phyloP scores from a whole-genome alignment of 495 filamentous ascomycete genomes.

The Glonium stellatum region DNA sequence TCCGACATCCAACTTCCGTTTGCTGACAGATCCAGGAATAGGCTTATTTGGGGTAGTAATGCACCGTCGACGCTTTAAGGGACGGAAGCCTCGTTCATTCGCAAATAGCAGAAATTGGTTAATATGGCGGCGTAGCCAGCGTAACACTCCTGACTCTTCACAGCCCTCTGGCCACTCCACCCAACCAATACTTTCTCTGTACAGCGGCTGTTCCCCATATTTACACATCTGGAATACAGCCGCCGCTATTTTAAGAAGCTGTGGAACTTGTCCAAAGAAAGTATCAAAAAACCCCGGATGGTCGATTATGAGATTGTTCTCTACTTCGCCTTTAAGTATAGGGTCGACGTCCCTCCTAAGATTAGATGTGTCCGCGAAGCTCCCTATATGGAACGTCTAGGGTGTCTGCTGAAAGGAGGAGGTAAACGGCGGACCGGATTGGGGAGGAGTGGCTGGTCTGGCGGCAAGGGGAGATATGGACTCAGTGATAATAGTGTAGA shows the following conservation, averaged over 20 bases:
- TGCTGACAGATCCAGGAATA: slow-evolving; percentile 23
- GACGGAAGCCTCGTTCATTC: slow-evolving; percentile 12
- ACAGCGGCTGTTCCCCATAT: slow-evolving; percentile 16
- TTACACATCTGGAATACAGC: slow-evolving; percentile 21
- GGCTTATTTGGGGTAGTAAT: slow-evolving; percentile 21
- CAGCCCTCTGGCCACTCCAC: slow-evolving; percentile 15
- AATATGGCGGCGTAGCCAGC: slow-evolving; percentile 12
- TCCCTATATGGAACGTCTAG: slow-evolving; percentile 17
- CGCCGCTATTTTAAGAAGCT: slow-evolving; percentile 15
- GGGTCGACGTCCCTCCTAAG: slow-evolving; percentile 19
- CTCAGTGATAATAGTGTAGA: slow-evolving; percentile 10
- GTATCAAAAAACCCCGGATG: slow-evolving; percentile 17
- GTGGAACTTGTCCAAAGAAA: slow-evolving; percentile 19
- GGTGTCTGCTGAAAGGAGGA: slow-evolving; percentile 25
- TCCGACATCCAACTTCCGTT: slow-evolving; percentile 18
- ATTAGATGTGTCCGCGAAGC: slow-evolving; percentile 18
- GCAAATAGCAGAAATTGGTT: slow-evolving; percentile 16
- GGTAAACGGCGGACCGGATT: slow-evolving; percentile 10
- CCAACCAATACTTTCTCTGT: slow-evolving; percentile 20
- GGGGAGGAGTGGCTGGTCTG: slow-evolving; percentile 17
- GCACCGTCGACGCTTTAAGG: slow-evolving; percentile 19
- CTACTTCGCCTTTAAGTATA: slow-evolving; percentile 20
- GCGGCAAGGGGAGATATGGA: not conserved
- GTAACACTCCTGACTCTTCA: slow-evolving; percentile 16
- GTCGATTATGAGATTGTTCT: slow-evolving; percentile 19